phyloP scores from a whole-genome alignment of 176 grass and related monocot species.

The Secale cereale region DNA sequence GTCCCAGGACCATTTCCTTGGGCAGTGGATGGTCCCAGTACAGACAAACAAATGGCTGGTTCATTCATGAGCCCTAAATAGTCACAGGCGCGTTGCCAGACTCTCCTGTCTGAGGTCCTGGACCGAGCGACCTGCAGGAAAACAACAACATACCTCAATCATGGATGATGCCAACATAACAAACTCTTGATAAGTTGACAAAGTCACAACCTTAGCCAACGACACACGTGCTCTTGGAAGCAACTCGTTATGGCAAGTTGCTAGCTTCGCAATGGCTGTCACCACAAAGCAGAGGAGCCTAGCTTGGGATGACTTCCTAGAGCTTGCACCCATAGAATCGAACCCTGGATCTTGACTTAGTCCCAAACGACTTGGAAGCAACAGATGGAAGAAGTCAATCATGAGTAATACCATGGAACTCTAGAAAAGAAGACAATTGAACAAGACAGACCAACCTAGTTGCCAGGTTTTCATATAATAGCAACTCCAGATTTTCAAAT shows the following conservation, averaged over 20 bases:
- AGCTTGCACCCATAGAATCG: constrained; percentile 58
- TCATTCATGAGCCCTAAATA: constrained; percentile 93
- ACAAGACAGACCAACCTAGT: constrained; percentile 54
- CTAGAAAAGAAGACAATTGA: not conserved
- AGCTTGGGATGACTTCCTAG: constrained; percentile 68
- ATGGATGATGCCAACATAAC: not conserved
- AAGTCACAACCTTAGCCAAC: constrained; percentile 66
- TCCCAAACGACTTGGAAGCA: constrained; percentile 61
- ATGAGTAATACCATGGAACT: not conserved
- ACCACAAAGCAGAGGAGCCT: constrained; percentile 96
- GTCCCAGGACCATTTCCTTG: constrained; percentile 69
- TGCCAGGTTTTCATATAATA: constrained; percentile 90
- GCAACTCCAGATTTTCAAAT: constrained; percentile 89
- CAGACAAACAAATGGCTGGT: constrained; percentile 77
- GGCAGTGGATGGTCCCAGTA: constrained; percentile 62
- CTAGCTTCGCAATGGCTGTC: constrained; percentile 87
- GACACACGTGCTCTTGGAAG: constrained; percentile 81
- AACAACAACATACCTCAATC: constrained; percentile 6
- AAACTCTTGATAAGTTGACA: constrained; percentile 15
- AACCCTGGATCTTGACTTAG: constrained; percentile 68
- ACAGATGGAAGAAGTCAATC: constrained; percentile 36
- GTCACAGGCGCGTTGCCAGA: constrained; percentile 82
- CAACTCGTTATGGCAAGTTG: constrained; percentile 87
- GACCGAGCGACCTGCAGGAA: constrained; percentile 71
- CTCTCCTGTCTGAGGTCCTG: constrained; percentile 73